phyloP scores from a whole-genome alignment of 805 yeast genomes.

The Blastobotrys parvus region DNA sequence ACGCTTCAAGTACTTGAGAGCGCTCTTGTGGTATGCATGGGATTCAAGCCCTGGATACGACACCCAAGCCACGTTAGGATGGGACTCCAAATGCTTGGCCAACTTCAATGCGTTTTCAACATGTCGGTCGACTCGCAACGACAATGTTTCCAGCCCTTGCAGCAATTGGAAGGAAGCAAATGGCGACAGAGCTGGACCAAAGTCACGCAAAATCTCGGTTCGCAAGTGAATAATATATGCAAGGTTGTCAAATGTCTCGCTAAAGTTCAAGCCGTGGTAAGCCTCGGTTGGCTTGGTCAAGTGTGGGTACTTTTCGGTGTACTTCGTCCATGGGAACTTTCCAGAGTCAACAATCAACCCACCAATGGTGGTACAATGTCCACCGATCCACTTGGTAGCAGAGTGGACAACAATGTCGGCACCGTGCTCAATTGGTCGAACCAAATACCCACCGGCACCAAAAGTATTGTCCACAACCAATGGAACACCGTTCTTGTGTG shows the following conservation, averaged over 20 bases:
- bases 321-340: constrained; percentile 81
- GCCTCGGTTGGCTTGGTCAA: constrained; percentile 87
- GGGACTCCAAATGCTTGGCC: constrained; percentile 63
- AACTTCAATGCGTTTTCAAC: constrained; percentile 71
- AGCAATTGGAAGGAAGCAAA: constrained; percentile 77
- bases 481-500: constrained; percentile 82
- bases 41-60: constrained; percentile 84
- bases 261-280: constrained; percentile 79
- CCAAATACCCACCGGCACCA: constrained; percentile 90
- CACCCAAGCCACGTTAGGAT: constrained; percentile 74
- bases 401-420: constrained; percentile 91
- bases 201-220: constrained; percentile 80
- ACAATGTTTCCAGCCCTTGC: constrained; percentile 91
- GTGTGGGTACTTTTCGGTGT: constrained; percentile 86
- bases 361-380: constrained; percentile 91
- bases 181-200: constrained; percentile 86
- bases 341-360: constrained; percentile 90
- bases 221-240: constrained; percentile 78
- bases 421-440: constrained; percentile 79
- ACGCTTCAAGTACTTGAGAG: constrained; percentile 70
- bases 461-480: constrained; percentile 93
- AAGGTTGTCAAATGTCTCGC: constrained; percentile 70
- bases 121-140: constrained; percentile 91
- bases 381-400: constrained; percentile 97
- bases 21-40: constrained; percentile 69